phyloP scores from a whole-genome alignment of 164 flowering plant species.

The Vitis labrusca region DNA sequence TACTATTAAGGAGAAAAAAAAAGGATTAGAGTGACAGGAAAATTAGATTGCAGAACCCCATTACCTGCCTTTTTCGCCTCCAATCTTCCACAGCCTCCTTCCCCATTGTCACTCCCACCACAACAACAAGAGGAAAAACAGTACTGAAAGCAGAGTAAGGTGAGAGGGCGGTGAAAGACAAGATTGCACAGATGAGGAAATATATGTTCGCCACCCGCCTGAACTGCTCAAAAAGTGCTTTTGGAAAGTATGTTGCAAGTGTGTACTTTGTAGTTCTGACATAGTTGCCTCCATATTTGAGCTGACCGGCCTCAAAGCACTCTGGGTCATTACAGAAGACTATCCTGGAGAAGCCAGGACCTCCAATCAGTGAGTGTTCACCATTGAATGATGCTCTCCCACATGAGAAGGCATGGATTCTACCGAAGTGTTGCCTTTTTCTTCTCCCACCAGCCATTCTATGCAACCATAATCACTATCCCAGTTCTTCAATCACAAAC shows the following conservation, averaged over 20 bases:
- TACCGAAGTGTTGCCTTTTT: slow-evolving; percentile 52
- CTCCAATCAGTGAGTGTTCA: slow-evolving; percentile 68
- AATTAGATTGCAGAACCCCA: not conserved
- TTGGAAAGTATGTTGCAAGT: slow-evolving; percentile 67
- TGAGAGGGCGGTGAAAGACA: slow-evolving; percentile 68
- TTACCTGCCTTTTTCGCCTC: slow-evolving; percentile 71
- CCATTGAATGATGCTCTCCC: slow-evolving; percentile 51
- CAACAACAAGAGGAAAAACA: slow-evolving; percentile 62
- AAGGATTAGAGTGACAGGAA: too few species aligned
- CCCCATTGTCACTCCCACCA: slow-evolving; percentile 72
- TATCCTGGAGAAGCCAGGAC: slow-evolving; percentile 76
- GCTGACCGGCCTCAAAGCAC: slow-evolving; percentile 36
- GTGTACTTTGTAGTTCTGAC: slow-evolving; percentile 80
- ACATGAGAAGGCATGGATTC: slow-evolving; percentile 54
- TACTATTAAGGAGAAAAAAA: too few species aligned
- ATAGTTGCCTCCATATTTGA: slow-evolving; percentile 52
- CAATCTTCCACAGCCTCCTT: slow-evolving; percentile 84
- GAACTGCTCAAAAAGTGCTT: slow-evolving; percentile 83
- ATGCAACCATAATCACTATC: slow-evolving; percentile 4
- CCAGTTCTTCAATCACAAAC: slow-evolving; percentile 4
- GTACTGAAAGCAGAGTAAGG: slow-evolving; percentile 65
- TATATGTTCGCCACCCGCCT: slow-evolving; percentile 79
- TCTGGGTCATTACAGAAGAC: slow-evolving; percentile 71
- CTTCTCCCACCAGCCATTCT: slow-evolving; percentile 43
- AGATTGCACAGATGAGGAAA: slow-evolving; percentile 55